Percentiles rank a stretch among this genome's conserved stretches.
Conservation (phyloP, 139 green algal genomes). For the Tetradesmus obliquus region DNA sequence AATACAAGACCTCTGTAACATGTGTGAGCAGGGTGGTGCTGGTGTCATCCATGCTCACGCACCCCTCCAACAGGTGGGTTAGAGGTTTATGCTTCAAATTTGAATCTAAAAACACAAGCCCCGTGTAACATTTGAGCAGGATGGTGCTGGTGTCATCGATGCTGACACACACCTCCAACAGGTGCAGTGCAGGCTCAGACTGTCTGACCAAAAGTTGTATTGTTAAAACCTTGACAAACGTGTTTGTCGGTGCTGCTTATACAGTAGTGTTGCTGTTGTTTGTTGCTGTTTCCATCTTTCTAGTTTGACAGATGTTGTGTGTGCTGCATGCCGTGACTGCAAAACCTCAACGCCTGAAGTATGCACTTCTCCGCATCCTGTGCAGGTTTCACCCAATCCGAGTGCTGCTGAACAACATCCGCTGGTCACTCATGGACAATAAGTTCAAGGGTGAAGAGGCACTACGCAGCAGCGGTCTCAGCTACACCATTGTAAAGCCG, state of each 20-base stretch:
- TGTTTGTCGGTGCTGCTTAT: too few relatives aligned
- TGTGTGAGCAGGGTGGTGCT: conserved; percentile 62
- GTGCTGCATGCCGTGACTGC: not conserved
- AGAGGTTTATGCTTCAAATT: not conserved
- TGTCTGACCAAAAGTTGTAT: too few relatives aligned
- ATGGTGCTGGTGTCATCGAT: conserved; percentile 75
- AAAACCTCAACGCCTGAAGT: not conserved
- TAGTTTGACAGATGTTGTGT: not conserved
- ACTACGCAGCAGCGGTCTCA: conserved; percentile 62
- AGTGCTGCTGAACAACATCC: conserved; percentile 82
- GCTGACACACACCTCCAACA: conserved; percentile 72
- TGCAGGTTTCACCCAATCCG: conserved; percentile 71
- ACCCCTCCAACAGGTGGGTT: conserved; percentile 66
- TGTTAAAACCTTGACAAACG: too few relatives aligned
- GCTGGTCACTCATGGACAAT: conserved; percentile 73
- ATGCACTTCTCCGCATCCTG: not conserved
- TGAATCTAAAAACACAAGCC: too few relatives aligned
- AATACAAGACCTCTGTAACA: not conserved
- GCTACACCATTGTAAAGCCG: conserved; percentile 74
- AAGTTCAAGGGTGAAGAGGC: conserved; percentile 78
- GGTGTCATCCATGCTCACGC: conserved; percentile 70
- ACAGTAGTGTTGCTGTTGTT: not conserved
- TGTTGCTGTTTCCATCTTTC: not conserved
- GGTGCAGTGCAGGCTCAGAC: conserved; percentile 17
- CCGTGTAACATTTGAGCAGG: not conserved